These are phyloP conservation scores for Hemileccinum rubropunctum DNA, from an alignment of 768 basidiomycete genomes.

Conservation along the genomic window DNA sequence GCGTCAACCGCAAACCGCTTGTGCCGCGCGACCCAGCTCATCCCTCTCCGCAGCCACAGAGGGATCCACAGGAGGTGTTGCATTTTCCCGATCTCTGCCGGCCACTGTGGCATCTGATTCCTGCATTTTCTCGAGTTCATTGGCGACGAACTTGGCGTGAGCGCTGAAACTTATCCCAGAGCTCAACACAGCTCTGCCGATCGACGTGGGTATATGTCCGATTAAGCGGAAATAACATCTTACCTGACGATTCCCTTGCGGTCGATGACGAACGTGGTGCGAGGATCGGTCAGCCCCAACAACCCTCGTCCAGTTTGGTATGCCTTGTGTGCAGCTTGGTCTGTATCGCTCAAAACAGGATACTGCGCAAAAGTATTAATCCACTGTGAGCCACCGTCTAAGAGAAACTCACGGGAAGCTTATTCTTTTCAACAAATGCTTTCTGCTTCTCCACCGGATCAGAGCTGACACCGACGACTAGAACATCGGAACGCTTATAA, in stretches of 20 bases:
- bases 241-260: constrained; percentile 65
- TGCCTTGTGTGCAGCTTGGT: constrained; percentile 57
- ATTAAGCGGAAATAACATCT: constrained; percentile 10
- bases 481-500: constrained; percentile 62
- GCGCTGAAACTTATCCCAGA: constrained; percentile 60
- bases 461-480: constrained; percentile 71
- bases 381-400: not conserved
- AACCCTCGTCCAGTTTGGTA: constrained; percentile 68
- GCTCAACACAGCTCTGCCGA: constrained; percentile 53
- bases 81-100: not conserved
- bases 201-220: constrained; percentile 1
- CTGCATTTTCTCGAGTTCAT: constrained; percentile 55
- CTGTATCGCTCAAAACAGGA: constrained; percentile 72
- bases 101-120: not conserved
- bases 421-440: constrained; percentile 67
- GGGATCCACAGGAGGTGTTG: constrained; percentile 4
- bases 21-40: constrained; percentile 22
- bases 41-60: constrained; percentile 9
- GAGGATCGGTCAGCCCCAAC: constrained; percentile 60
- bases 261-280: constrained; percentile 79
- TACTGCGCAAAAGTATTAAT: constrained; percentile 43
- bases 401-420: constrained; percentile 50
- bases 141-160: constrained; percentile 69
- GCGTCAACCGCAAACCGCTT: constrained; percentile 15
- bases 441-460: constrained; percentile 74